Evolutionary conservation across 306 rosid species (phyloP), one percentile per base, ranked within the genome.

Genomic region (Rosa rugosa): DNA sequence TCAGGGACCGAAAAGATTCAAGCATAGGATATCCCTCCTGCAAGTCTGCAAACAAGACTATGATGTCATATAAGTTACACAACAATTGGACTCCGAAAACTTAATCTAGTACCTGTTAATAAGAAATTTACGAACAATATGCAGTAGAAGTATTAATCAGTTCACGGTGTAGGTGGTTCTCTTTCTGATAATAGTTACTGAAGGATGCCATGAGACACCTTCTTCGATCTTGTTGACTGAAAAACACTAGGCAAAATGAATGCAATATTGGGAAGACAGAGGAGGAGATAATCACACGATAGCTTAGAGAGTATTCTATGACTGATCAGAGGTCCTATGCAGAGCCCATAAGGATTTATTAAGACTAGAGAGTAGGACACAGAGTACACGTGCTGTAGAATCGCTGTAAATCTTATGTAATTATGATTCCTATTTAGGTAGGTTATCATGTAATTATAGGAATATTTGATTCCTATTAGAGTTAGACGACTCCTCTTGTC

Each of bases 381-480:
- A 42, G 2, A 53, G 17, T 51, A 69, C 57, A 69, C 34, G 69
- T 77, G n/a, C n/a, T n/a, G n/a, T n/a, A n/a, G n/a, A n/a, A n/a
- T n/a, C n/a, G n/a, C n/a, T n/a, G n/a, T n/a, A n/a, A n/a, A n/a
- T n/a, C n/a, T n/a, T n/a, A n/a, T n/a, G n/a, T n/a, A n/a, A n/a
- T n/a, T n/a, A n/a, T n/a, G n/a, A n/a, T n/a, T n/a, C n/a, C n/a
- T n/a, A n/a, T n/a, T n/a, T n/a, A n/a, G n/a, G n/a, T n/a, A n/a
- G n/a, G n/a, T n/a, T n/a, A n/a, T n/a, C n/a, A n/a, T n/a, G n/a
- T n/a, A n/a, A n/a, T n/a, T n/a, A n/a, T n/a, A n/a, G n/a, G n/a
- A n/a, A n/a, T n/a, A n/a, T n/a, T n/a, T n/a, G n/a, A n/a, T n/a
- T n/a, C n/a, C n/a, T n/a, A n/a, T n/a, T n/a, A n/a, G n/a, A n/a